Evolutionary conservation across 768 basidiomycete species (phyloP).

Genomic region (Mrakia blollopis): DNA sequence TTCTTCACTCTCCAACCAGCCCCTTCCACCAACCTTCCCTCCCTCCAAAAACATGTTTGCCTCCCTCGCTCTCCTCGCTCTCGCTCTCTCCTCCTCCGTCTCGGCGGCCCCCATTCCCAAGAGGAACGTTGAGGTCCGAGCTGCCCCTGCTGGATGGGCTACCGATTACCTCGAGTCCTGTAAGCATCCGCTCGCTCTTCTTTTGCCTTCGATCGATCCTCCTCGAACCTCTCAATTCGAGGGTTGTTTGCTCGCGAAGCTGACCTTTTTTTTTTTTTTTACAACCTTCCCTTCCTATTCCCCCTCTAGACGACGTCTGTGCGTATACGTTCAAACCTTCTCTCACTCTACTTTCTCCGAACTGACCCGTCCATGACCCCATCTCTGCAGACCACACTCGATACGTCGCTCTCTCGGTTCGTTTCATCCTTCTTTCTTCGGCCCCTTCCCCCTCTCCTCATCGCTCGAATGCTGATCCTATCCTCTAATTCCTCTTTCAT

Average conservation of each 20-base stretch:
- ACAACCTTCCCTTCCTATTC: not conserved
- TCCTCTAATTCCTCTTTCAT: not conserved
- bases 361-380: not conserved
- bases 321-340: not conserved
- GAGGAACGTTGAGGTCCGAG: slow-evolving; percentile 10
- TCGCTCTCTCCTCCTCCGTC: slow-evolving; percentile 29
- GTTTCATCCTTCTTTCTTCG: not conserved
- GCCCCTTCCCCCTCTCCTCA: not conserved
- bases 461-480: not conserved
- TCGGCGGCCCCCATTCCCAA: slow-evolving; percentile 22
- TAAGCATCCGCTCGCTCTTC: not conserved
- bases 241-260: not conserved
- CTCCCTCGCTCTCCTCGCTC: slow-evolving; percentile 19
- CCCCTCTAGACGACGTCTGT: slow-evolving; percentile 24
- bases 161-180: slow-evolving; percentile 22
- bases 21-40: not conserved
- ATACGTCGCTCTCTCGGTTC: not conserved
- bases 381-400: slow-evolving; percentile 32
- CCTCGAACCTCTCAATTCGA: not conserved
- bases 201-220: not conserved
- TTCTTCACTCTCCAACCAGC: not conserved
- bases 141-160: slow-evolving; percentile 24
- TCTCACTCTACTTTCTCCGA: not conserved
- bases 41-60: slow-evolving; percentile 9
- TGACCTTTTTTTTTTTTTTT: not conserved